These are phyloP conservation scores for Chalaropsis thielavioides DNA, from an alignment of 2,329 filamentous ascomycete genomes.

Conservation along the genomic window DNA sequence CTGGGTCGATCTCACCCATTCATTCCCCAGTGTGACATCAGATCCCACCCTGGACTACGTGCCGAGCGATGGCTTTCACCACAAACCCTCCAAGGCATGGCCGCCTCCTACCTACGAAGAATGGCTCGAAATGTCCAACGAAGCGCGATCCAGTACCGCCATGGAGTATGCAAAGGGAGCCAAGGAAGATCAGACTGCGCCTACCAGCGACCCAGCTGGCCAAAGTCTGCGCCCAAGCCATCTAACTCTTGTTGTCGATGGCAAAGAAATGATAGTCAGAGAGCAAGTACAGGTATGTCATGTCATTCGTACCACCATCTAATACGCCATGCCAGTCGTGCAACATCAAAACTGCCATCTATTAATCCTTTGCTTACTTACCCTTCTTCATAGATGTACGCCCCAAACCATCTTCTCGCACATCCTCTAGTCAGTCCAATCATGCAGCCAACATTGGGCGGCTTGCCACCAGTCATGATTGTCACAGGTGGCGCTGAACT, in stretches of 20 bases:
- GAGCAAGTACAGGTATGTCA: slow-evolving; percentile 72
- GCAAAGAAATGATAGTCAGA: slow-evolving; percentile 55
- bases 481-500: slow-evolving; percentile 80
- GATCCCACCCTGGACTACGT: slow-evolving; percentile 74
- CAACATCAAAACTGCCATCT: neutral
- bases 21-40: slow-evolving; percentile 74
- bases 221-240: neutral
- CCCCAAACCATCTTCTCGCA: slow-evolving; percentile 68
- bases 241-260: slow-evolving; percentile 50
- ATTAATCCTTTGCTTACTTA: slow-evolving; percentile 18
- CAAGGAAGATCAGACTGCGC: slow-evolving; percentile 4
- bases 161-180: neutral
- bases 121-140: slow-evolving; percentile 37
- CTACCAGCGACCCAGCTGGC: slow-evolving; percentile 8
- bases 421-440: slow-evolving; percentile 85
- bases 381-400: slow-evolving; percentile 43
- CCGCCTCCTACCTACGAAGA: slow-evolving; percentile 78
- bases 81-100: slow-evolving; percentile 82
- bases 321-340: neutral
- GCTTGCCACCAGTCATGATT: slow-evolving; percentile 74
- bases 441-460: slow-evolving; percentile 76
- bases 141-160: slow-evolving; percentile 29
- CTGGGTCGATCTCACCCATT: slow-evolving; percentile 92
- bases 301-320: neutral
- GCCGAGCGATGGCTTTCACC: slow-evolving; percentile 72